Base-by-base conservation (phyloP, 345 rosid genomes). In the Odontarrhena argentea region DNA sequence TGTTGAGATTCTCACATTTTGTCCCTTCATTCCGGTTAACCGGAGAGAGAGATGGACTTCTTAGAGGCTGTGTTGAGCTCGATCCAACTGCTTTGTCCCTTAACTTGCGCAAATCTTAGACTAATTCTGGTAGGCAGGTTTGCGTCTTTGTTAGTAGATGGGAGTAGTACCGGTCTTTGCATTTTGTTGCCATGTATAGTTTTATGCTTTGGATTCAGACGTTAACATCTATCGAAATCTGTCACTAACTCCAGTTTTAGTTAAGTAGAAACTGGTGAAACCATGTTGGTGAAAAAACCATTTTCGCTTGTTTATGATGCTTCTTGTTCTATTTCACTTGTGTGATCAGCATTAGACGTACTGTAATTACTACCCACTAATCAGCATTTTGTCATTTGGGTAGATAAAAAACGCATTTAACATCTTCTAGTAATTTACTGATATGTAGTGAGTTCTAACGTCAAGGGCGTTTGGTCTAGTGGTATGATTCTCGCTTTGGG, bases 401-500 rank as follows among this genome's bases (percentile, higher is more conserved):
- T 18, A 18, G 22, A 18, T 18, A 18, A 18, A 18, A 18, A 18
- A 18, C 22, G 22, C 22, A 18, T 18, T 18, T 18, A 18, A 18
- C 22, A 18, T 18, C 22, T 18, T 18, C 22, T 18, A 18, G 22
- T 18, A 18, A 18, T 18, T 18, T 18, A 18, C 22, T 18, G 22
- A 18, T 18, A 18, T 18, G 22, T 18, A 18, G 0, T 28, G 5
- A 2, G 32, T 28, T 28, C 6, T 32, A 32, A 5, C 36, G 6
- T 3, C 36, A 5, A 10, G 51, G 53, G 67, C 67, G 55, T 62
- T 62, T 62, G 43, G 67, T 63, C 55, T 86, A 88, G 91, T 88
- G 88, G 93, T 79, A 85, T 79, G 87, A 84, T 86, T 85, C 91
- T 91, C 73, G 88, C 89, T 92, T 85, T 81, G 88, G 91, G 91